Evolutionary conservation across 2,329 filamentous ascomycete genomes (phyloP), one percentile per base, ranked within the genome.

Genomic region (Xylaria sp.): DNA sequence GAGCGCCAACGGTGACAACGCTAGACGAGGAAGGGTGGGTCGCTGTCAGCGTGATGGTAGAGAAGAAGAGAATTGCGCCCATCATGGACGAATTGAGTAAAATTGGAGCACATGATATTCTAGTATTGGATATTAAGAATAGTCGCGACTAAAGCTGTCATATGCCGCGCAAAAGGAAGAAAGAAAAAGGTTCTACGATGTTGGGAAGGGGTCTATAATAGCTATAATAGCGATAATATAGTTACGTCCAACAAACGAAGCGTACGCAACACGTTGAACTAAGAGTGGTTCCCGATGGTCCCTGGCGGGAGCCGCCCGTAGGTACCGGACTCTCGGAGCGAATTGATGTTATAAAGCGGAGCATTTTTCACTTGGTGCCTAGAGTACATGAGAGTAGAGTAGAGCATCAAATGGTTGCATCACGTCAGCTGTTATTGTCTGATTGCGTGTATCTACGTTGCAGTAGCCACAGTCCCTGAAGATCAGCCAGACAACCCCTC

Each of bases 21-120:
- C 85, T 99, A 3, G 95, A 97, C 73, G 92, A 93, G 77, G 89
- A 93, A 64, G 92, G 90, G 62, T 98, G 95, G 95, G 93, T 97
- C 41, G 94, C 95, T n/a, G 91, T 98, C 70, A 93, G 90, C 78
- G 90, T 90, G 58, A 98, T 98, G 95, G 94, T 97, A 7, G 90
- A 93, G 84, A 93, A 93, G 83, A 95, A 93, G 83, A 87, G 87
- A 76, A 91, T 97, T 76, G 94, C 94, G 2, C 84, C 88, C 7
- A 92, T 92, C 43, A 97, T 97, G 94, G 94, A 97, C 79, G 87
- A 93, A 74, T 79, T 97, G 77, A 89, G 86, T 36, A 88, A 86
- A 75, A 86, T 91, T 32, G 94, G 94, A 2, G 94, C 94, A 1
- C 89, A 89, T 61, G 94, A 97, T 80, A 94, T 97, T 70, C 80